Base-by-base conservation (phyloP, 2,329 filamentous ascomycete species). In the Sphaerulina musiva region DNA sequence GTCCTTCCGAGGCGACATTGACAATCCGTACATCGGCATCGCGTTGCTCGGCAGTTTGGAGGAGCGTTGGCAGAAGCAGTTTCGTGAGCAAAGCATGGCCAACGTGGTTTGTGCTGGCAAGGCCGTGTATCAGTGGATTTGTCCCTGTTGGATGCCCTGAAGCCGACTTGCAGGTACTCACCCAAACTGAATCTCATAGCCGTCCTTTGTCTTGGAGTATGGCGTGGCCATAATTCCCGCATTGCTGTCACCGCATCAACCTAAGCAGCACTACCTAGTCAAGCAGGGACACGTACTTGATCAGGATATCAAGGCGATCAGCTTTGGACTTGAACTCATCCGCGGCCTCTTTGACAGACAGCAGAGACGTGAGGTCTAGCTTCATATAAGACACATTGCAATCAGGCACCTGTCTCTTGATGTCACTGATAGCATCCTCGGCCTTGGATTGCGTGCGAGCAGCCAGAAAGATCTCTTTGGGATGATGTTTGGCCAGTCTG, bases 181-280 rank as follows among this genome's bases (percentile, higher is more conserved):
- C 34, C 73, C 77, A 53, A 79, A 76, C 49, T 79, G 75, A 38
- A 75, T 70, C 62, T 79, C 76, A 58, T 77, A 78, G 46, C 75
- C 76, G 41, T 79, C 74, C 10, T 69, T 67, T 0, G 76, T 78
- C 6, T 69, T 66, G 14, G 62, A 66, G 41, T 61, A 64, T 2
- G 70, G 68, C 7, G 61, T 48, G 23, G 62, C 64, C 68, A 74
- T 75, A 49, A 76, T 68, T 43, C 74, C 75, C n/a, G 49, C 39
- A 46, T 52, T 4, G 74, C 39, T 48, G 32, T 26, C n/a, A n/a
- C 29, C 23, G 3, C 20, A 12, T 54, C 17, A 51, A 73, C 53
- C 75, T 74, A 61, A 23, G 23, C 23, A 4, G 6, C 17, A 4
- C 5, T 34, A 20, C 20, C 20, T 20, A 14, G n/a, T 20, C 40